These are phyloP conservation scores for Paecilomyces dactylethromorphus DNA, from an alignment of 2,329 filamentous ascomycete genomes.

Conservation along the genomic window DNA sequence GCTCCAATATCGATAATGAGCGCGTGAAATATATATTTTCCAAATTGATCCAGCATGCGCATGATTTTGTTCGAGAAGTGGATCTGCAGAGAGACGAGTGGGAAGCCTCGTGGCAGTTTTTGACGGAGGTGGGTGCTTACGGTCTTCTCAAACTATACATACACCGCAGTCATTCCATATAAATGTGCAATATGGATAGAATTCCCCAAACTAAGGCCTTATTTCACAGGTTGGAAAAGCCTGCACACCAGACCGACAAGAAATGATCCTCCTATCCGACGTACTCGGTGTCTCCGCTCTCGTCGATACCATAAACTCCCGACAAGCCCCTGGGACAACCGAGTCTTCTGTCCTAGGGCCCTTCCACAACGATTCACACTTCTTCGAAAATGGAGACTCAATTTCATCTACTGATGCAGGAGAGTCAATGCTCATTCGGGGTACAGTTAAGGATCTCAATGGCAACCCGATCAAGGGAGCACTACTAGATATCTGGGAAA, in stretches of 20 bases:
- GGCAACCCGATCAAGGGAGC: slow-evolving; percentile 15
- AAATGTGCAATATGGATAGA: neutral
- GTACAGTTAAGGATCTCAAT: slow-evolving; percentile 14
- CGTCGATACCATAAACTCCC: slow-evolving; percentile 19
- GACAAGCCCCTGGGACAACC: slow-evolving; percentile 11
- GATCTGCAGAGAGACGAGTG: slow-evolving; percentile 8
- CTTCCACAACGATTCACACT: slow-evolving; percentile 21
- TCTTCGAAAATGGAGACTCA: slow-evolving; percentile 13
- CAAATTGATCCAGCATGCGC: slow-evolving; percentile 4
- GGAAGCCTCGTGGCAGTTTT: slow-evolving; percentile 9
- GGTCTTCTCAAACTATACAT: neutral
- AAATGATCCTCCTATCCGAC: slow-evolving; percentile 16
- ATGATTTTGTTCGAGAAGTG: slow-evolving; percentile 7
- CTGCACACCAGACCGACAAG: slow-evolving; percentile 1
- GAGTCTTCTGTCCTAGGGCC: slow-evolving; percentile 22
- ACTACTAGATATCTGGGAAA: slow-evolving; percentile 19
- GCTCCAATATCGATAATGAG: slow-evolving; percentile 7
- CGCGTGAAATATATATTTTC: slow-evolving; percentile 6
- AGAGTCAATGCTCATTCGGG: slow-evolving; percentile 11
- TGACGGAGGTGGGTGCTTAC: slow-evolving; percentile 4
- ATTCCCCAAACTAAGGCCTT: neutral
- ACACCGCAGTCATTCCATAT: neutral
- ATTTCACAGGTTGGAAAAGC: neutral
- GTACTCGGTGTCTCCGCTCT: slow-evolving; percentile 19
- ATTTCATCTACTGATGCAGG: slow-evolving; percentile 14